Evolutionary conservation across 2,329 filamentous ascomycete genomes (phyloP), one percentile per base, ranked within the genome.

Genomic region (Cercospora sp.): DNA sequence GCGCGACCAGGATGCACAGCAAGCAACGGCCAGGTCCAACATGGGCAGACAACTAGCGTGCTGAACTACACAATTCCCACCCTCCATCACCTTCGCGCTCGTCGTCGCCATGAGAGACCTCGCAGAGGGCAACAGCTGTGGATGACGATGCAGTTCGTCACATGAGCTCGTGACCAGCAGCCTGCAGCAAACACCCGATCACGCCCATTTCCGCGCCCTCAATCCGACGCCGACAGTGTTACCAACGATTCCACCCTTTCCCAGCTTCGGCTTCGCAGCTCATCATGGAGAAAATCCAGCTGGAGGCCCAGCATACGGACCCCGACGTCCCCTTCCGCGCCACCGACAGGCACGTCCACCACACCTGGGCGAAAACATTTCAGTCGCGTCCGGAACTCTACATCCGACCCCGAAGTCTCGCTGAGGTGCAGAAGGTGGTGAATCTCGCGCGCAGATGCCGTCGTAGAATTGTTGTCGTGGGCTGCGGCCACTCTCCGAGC

Each of bases 351-450:
- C 89, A 98, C 79, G 81, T 89, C 60, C 95, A 98, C 82, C 90
- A 90, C 75, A 99, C 95, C 21, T 99, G 95, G 95, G 95, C 95
- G 45, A 90, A 90, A 77, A 98, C 95, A 61, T 97, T 96, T 82
- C 90, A 91, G 76, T 95, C 91, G 61, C 87, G 89, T 18, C 95
- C 95, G 2, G 93, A 97, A 83, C 89, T 98, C 67, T 97, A 94
- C 81, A 88, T 98, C 74, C 91, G 91, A 75, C 95, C 95, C 2
- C 86, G 91, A 75, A 90, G 89, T 1, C 83, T 95, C 62, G 83
- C 84, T 13, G 94, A 98, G 81, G 87, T 99, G 72, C 90, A 94
- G 79, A 94, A 96, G 79, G 85, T 91, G 61, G 87, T 97, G 70
- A 89, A 86, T 51, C 86, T 97, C 24, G 95, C 95, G 5, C 90